Base-by-base conservation (phyloP, 768 basidiomycete genomes). In the Lactifluus echinatus region DNA sequence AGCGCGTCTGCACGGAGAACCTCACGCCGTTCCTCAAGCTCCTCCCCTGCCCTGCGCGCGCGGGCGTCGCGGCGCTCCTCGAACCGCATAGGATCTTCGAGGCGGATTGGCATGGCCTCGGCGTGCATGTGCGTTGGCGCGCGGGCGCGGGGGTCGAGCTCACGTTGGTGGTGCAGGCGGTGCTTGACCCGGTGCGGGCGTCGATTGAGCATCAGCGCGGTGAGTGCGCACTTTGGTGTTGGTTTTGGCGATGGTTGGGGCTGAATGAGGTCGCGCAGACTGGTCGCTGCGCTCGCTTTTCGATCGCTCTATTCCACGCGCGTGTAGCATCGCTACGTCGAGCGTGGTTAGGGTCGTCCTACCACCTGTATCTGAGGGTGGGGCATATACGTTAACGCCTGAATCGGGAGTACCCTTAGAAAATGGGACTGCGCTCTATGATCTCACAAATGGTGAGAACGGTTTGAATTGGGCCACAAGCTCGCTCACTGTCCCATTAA, bases 1-100 rank as follows among this genome's bases (percentile, higher is more conserved):
- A 94, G 67, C 76, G 85, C 63, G 88, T 97, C n/a, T 99, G 95
- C 67, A 98, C 95, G 4, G 96, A 98, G 68, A 97, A 97, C 66
- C 74, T 98, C 8, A 97, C 95, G 0, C 95, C 96, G 0, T 96
- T 98, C 72, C 77, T 97, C 56, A 93, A 95, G 67, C 82, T 97
- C 10, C 74, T 98, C 1, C 96, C 96, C 0, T 98, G 95, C 75
- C 91, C 96, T 66, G 83, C 89, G 5, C 73, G 78, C 19, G 91
- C 93, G 0, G 94, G 96, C 12, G 77, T 97, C 21, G 89, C 92
- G 0, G 75, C 72, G 15, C 76, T 97, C 23, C 74, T 98, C 43
- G 90, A 93, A 66, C 88, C 92, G 0, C 90, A 95, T 63, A 78
- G 76, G 3, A 71, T 95, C 3, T 93, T 97, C 64, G 89, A 92